Base-by-base conservation (phyloP, 306 rosid species). In the Glycine latifolia region DNA sequence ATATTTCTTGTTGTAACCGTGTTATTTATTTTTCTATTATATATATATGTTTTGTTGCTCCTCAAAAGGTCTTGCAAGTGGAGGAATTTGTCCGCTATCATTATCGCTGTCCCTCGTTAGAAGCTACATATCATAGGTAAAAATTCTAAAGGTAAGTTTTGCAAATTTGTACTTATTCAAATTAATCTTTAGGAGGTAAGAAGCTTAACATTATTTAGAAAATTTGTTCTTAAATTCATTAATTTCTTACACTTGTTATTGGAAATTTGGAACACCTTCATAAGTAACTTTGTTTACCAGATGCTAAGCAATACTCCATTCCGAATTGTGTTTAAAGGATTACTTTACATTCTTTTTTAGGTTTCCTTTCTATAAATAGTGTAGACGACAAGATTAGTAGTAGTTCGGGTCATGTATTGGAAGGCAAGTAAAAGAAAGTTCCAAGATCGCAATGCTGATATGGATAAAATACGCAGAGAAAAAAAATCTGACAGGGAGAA, bases 381-480 rank as follows among this genome's bases (percentile, higher is more conserved):
- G 17, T 62, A 26, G 16, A 33, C 31, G 44, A 10, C 43, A 61
- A 31, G 43, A 33, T 59, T 31, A 33, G 15, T 61, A 61, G 0
- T 26, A 10, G 15, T 61, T 31, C 17, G 4, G 46, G 15, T 47
- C 35, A 61, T 43, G 11, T 47, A 31, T 20, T 17, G 3, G 2
- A 53, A 53, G 35, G 20, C 44, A 60, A 65, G 75, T 31, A 31
- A 73, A 20, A 66, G 65, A 60, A 60, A 31, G 59, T 76, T 67
- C 33, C 33, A 12, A 67, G 48, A 35, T 16, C 55, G 26, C 65
- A 60, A 69, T 7, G 56, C 55, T 33, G 56, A 76, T 43, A 16
- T 33, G 35, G 73, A 80, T 62, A 70, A 63, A 50, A 73, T 14
- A 53, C 11, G 16, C 5, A 4, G 44, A 39, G 4, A 15, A 7